Evolutionary conservation across 73 alveolate species (phyloP), one percentile per base, ranked within the genome.

Genomic region (Blepharisma stoltei): DNA sequence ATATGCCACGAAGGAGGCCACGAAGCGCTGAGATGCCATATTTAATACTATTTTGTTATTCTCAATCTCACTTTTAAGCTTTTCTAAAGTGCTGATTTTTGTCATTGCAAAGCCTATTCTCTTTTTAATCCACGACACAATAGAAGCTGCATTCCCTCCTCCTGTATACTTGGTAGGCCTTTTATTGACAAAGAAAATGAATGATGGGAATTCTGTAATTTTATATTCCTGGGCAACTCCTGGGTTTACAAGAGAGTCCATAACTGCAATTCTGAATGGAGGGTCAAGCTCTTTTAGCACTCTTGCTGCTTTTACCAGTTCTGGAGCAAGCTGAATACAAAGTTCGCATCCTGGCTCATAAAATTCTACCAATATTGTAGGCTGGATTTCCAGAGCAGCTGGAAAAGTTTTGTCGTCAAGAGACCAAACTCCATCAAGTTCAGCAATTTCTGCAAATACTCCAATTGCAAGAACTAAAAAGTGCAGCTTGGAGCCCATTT

Each of bases 291-390:
- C 65, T 83, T 77, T 88, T 48, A 90, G 77, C 45, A 43, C 54
- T 50, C 81, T 67, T 5, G 95, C 95, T 18, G 96, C 98, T 76
- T 83, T 78, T 87, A 87, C 92, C 55, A 69, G 88, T 55, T 87
- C 88, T 18, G 95, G 98, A 80, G 91, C 94, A 25, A 92, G 81
- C 54, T 80, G 89, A 32, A 87, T 87, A 70, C 98, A 92, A 78
- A 89, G 93, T 32, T 95, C 96, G 60, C 98, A 90, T 95, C 96
- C 91, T 71, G 98, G 98, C 21, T 95, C 98, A 66, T 92, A 90
- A 67, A 92, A 88, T 68, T 83, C 90, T 65, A 92, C 80, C 83
- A 92, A 65, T 54, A 93, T 49, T 53, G 82, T 81, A 46, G 89
- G 87, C 71, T 68, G 86, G 54, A 85, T 81, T 18, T 41, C 77